A percentile compares a stretch with the other conserved stretches of the same genome.
phyloP scores from a whole-genome alignment of 352 stramenopile genomes.

The Phytophthora citricola region DNA sequence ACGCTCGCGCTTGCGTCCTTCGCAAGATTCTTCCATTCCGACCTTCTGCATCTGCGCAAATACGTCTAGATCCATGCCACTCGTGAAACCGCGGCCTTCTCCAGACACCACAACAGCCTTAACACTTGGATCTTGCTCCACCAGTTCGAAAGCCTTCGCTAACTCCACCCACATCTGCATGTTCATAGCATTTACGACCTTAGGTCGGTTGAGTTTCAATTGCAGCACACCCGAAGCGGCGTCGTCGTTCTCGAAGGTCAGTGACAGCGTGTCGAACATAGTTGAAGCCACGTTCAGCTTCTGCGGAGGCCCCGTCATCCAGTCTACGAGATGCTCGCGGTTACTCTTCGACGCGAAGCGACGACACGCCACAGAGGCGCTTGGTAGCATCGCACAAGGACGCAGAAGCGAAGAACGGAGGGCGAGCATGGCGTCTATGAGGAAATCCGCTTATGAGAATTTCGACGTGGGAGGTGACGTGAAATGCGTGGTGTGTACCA shows the following conservation, averaged over 20 bases:
- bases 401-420: constrained; percentile 18
- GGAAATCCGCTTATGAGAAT: constrained; percentile 12
- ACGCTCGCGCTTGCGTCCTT: constrained; percentile 81
- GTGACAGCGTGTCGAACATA: constrained; percentile 66
- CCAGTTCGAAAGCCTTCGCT: constrained; percentile 64
- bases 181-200: constrained; percentile 89
- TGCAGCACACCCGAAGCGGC: constrained; percentile 67
- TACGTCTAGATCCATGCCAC: constrained; percentile 90
- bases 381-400: constrained; percentile 3
- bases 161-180: constrained; percentile 92
- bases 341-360: constrained; percentile 44
- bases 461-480: constrained; percentile 28
- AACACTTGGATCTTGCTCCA: constrained; percentile 73
- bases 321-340: constrained; percentile 51
- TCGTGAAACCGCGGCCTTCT: constrained; percentile 83
- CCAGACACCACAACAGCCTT: constrained; percentile 82
- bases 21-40: constrained; percentile 63
- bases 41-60: constrained; percentile 83
- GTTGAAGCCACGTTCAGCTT: constrained; percentile 45
- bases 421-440: constrained; percentile 17
- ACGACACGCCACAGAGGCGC: constrained; percentile 4
- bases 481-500: constrained; percentile 17
- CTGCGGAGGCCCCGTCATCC: constrained; percentile 58
- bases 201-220: constrained; percentile 84
- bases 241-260: constrained; percentile 36